These are phyloP conservation scores for Microbotryum violaceum DNA, from an alignment of 1,284 basidiomycete species.

Conservation along the genomic window DNA sequence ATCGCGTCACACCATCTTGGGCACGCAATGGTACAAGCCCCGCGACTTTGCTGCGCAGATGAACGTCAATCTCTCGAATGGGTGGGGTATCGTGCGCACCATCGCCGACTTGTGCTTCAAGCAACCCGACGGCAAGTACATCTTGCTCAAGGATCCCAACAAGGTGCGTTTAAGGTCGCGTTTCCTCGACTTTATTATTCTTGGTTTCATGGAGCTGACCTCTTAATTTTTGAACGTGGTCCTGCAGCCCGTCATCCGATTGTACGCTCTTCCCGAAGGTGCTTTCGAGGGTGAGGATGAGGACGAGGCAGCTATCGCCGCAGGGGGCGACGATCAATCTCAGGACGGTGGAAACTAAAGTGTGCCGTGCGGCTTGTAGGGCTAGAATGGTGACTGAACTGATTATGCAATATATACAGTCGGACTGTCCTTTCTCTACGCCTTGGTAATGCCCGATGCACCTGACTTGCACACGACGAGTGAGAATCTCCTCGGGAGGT, in stretches of 20 bases:
- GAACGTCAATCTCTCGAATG: constrained; percentile 89
- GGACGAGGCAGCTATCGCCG: constrained; percentile 43
- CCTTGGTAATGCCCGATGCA: too few species aligned
- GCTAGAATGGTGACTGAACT: too few species aligned
- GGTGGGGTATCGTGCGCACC: constrained; percentile 96
- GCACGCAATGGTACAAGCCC: constrained; percentile 90
- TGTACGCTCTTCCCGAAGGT: constrained; percentile 82
- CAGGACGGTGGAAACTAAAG: background rate
- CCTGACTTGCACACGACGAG: too few species aligned
- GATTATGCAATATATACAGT: too few species aligned
- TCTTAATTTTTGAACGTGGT: constrained; percentile 6
- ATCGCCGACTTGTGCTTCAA: constrained; percentile 87
- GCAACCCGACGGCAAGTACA: constrained; percentile 92
- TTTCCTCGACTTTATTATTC: constrained; percentile 11
- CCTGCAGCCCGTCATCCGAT: constrained; percentile 73
- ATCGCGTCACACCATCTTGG: constrained; percentile 89
- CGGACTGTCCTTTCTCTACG: too few species aligned
- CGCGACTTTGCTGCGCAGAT: constrained; percentile 90
- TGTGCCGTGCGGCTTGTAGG: too few species aligned
- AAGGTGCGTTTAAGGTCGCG: constrained; percentile 53
- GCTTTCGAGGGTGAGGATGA: constrained; percentile 60
- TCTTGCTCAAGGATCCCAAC: constrained; percentile 92
- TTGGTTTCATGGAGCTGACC: background rate
- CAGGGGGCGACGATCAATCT: constrained; percentile 11
- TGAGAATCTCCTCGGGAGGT: too few species aligned